A percentile compares a stretch with the other conserved stretches of the same genome.
Conservation (phyloP, 805 yeast genomes). For the Lachancea quebecensis region DNA sequence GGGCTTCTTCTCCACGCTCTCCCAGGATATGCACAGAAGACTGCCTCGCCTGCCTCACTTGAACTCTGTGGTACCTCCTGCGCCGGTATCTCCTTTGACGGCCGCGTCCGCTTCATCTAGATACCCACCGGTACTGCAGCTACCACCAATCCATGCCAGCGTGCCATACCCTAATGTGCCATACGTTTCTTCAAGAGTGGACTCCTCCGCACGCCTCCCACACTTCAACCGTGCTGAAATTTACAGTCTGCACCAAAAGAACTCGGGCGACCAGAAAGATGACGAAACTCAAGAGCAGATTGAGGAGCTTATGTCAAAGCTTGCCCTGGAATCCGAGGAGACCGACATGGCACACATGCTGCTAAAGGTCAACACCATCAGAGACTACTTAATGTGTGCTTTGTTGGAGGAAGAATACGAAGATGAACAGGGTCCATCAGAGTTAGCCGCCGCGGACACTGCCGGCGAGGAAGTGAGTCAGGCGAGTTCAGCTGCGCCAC, state of each 20-base stretch:
- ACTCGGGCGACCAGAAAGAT: slow-evolving; percentile 1
- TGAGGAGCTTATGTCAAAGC: neutral
- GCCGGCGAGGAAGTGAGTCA: neutral
- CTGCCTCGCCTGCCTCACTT: slow-evolving; percentile 7
- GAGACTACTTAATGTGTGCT: slow-evolving; percentile 26
- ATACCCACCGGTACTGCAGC: slow-evolving; percentile 8
- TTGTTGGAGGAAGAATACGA: slow-evolving; percentile 21
- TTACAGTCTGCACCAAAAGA: slow-evolving; percentile 9
- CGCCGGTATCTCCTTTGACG: slow-evolving; percentile 3
- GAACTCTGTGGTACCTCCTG: neutral
- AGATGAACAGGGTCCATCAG: neutral
- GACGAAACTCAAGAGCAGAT: neutral
- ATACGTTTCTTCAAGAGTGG: slow-evolving; percentile 2
- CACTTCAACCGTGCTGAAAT: neutral
- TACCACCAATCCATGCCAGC: slow-evolving; percentile 7
- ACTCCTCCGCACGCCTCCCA: slow-evolving; percentile 1
- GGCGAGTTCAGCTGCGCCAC: neutral
- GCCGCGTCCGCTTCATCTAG: slow-evolving; percentile 2
- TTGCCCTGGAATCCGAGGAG: slow-evolving; percentile 2
- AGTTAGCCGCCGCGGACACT: too few species aligned
- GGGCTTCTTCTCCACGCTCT: slow-evolving; percentile 19
- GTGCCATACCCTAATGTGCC: slow-evolving; percentile 2
- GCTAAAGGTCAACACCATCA: slow-evolving; percentile 20
- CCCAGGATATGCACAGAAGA: slow-evolving; percentile 17
- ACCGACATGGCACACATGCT: slow-evolving; percentile 13